phyloP scores from a whole-genome alignment of 2,329 filamentous ascomycete genomes.

The Lachnellula occidentalis region DNA sequence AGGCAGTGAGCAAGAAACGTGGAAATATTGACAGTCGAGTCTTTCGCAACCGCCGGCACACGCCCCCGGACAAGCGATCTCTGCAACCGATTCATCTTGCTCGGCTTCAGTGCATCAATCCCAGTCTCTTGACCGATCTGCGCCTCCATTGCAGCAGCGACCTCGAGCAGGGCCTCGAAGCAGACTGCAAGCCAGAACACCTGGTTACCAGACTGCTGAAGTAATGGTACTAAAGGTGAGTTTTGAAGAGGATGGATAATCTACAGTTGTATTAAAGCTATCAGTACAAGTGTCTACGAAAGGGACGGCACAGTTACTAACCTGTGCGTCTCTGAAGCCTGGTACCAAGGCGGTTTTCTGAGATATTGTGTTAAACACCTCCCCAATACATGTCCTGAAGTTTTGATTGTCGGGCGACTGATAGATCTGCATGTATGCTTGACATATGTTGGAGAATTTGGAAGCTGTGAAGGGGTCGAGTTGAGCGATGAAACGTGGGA shows the following conservation, averaged over 20 bases:
- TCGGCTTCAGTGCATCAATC: conserved; percentile 42
- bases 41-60: conserved; percentile 52
- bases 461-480: not conserved
- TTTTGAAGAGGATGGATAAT: conserved; percentile 58
- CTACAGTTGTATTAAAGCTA: conserved; percentile 34
- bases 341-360: conserved; percentile 17
- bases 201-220: conserved; percentile 33
- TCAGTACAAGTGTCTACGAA: conserved; percentile 29
- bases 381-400: conserved; percentile 20
- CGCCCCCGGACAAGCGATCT: conserved; percentile 50
- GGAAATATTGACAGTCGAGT: conserved; percentile 52
- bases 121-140: conserved; percentile 40
- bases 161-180: conserved; percentile 45
- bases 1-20: conserved; percentile 45
- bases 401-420: conserved; percentile 19
- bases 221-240: conserved; percentile 43
- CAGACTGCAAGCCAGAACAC: conserved; percentile 46
- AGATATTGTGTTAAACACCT: conserved; percentile 23
- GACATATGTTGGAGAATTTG: conserved; percentile 2
- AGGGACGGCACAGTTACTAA: conserved; percentile 33
- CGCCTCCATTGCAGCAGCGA: conserved; percentile 38
- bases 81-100: conserved; percentile 53
- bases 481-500: conserved; percentile 24
- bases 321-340: conserved; percentile 38
- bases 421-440: conserved; percentile 23